phyloP scores from a whole-genome alignment of 2,329 filamentous ascomycete species.

The Phyllosticta citriasiana region DNA sequence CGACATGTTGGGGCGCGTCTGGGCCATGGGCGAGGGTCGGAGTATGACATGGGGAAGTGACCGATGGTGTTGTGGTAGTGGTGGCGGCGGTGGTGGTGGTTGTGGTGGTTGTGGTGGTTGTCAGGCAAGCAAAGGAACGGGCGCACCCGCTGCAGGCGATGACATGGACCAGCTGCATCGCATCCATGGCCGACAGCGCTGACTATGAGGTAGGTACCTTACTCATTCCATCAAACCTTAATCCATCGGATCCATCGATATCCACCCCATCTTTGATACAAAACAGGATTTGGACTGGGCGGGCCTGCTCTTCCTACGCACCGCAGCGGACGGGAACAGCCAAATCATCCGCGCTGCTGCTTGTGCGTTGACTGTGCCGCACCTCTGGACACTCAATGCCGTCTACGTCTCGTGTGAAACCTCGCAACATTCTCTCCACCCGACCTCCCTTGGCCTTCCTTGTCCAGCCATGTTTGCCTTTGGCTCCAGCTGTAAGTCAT shows the following conservation, averaged over 20 bases:
- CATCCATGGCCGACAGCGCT: no score
- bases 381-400: not conserved
- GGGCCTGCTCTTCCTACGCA: not conserved
- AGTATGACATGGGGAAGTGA: not conserved
- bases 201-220: no score
- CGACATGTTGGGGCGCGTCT: not conserved
- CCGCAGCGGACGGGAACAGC: not conserved
- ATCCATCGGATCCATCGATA: not conserved
- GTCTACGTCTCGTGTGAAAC: conserved; percentile 8
- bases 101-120: not conserved
- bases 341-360: conserved; percentile 4
- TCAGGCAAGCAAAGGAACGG: not conserved
- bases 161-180: not conserved
- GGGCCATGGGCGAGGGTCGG: not conserved
- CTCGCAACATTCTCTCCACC: conserved; percentile 1
- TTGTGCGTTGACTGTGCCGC: not conserved
- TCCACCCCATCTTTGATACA: not conserved
- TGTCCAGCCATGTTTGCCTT: conserved; percentile 25
- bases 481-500: conserved; percentile 22
- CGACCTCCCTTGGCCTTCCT: conserved; percentile 7
- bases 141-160: not conserved
- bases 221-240: not conserved
- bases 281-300: not conserved
- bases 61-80: not conserved
- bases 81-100: not conserved